Base-by-base conservation (phyloP, 2,329 filamentous ascomycete species). In the Falciphora oryzae region DNA sequence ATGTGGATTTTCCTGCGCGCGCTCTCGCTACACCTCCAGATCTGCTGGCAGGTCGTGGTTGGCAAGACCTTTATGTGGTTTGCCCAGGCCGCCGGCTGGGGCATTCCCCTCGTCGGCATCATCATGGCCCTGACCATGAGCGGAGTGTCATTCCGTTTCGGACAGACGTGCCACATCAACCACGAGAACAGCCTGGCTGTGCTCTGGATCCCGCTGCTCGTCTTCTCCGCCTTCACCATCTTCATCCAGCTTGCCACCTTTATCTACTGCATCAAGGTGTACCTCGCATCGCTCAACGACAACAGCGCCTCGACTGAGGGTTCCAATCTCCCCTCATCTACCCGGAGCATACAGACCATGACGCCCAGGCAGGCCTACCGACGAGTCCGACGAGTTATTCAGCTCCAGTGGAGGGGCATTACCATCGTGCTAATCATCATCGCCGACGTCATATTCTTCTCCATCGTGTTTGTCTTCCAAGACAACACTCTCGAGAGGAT, bases 31-130 rank as follows among this genome's bases (percentile, higher is more conserved):
- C 95, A 99, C 76, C 86, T 99, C 31, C 95, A 98, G 76, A 97
- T 99, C 68, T 97, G 93, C 80, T 99, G 95, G 95, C 93, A 98
- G 75, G 84, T 96, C 44, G 87, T 94, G 10, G 91, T 96, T 4
- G 95, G 95, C 56, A 85, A 88, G 59, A 90, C 85, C 71, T 98
- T 97, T 77, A 97, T 97, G 87, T 92, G 92, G 81, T 85, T 86
- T 68, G 88, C 94, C 3, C 88, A 97, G 72, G 83, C 84, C 22
- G 79, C 88, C 11, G 95, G 95, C 67, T 97, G 94, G 91, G 90
- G 90, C 25, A 83, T 98, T 59, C 92, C 93, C 2, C 82, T 88
- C 29, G 77, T 92, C 27, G 91, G 92, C 50, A 85, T 96, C 68
- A 82, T 88, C 3, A 76, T 94, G 57, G 91, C 91, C 62, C 84